Evolutionary conservation across 345 rosid genomes (phyloP).

Genomic region (Populus simonii): DNA sequence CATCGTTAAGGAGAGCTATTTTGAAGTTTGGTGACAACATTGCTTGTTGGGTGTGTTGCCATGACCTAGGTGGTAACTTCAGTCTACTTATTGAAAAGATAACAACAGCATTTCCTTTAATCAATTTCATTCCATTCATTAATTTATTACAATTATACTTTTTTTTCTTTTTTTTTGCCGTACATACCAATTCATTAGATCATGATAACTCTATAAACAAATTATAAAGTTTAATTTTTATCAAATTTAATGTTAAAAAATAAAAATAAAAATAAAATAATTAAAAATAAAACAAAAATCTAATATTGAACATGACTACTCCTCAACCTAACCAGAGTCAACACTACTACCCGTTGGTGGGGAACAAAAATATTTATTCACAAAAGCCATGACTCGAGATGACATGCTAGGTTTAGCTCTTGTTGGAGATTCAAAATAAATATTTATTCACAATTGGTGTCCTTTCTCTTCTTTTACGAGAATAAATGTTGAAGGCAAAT

Average conservation of each 20-base stretch:
- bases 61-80: background rate
- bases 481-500: no score
- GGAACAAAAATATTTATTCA: background rate
- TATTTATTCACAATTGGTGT: no score
- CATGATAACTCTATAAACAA: background rate
- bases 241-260: no score
- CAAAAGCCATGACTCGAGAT: background rate
- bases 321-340: background rate
- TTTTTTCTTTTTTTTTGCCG: no score
- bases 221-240: background rate
- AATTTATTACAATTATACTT: no score
- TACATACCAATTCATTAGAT: no score
- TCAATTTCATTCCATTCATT: no score
- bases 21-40: background rate
- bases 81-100: background rate
- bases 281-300: background rate
- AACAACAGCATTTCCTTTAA: background rate
- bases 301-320: background rate
- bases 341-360: background rate
- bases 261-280: no score
- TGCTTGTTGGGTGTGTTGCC: background rate
- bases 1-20: background rate
- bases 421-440: background rate
- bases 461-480: no score
- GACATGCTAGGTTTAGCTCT: constrained; percentile 6